Evolutionary conservation across 768 basidiomycete species (phyloP).

Genomic region (Mycena alexandri): DNA sequence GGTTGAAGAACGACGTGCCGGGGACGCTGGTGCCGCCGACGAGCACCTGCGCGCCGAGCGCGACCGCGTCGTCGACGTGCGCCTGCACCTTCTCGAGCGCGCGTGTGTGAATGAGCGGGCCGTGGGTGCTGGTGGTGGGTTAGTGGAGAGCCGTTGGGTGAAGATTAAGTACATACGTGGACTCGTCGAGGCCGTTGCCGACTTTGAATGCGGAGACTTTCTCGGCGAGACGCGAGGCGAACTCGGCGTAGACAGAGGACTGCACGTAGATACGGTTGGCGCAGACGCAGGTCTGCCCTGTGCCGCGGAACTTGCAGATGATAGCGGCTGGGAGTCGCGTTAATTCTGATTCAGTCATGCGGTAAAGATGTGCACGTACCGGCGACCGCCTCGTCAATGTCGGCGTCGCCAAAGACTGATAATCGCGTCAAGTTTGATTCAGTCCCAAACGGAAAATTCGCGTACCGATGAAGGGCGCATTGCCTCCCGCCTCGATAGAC

Average conservation of each 20-base stretch:
- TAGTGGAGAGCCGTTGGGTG: background rate
- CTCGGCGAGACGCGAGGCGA: slow-evolving; percentile 88
- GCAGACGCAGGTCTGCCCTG: slow-evolving; percentile 89
- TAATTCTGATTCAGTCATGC: too few species aligned
- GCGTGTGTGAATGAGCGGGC: slow-evolving; percentile 90
- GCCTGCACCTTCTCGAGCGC: slow-evolving; percentile 89
- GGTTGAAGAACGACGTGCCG: slow-evolving; percentile 78
- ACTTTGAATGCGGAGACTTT: slow-evolving; percentile 87
- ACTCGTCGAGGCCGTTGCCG: slow-evolving; percentile 87
- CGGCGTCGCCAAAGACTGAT: slow-evolving; percentile 91
- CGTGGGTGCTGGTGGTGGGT: slow-evolving; percentile 77
- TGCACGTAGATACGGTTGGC: slow-evolving; percentile 96
- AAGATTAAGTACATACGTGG: slow-evolving; percentile 64
- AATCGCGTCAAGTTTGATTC: too few species aligned
- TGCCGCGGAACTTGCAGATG: slow-evolving; percentile 81
- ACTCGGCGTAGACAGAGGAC: slow-evolving; percentile 91
- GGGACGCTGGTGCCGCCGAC: slow-evolving; percentile 85
- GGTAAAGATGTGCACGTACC: slow-evolving; percentile 39
- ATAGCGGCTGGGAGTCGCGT: slow-evolving; percentile 57
- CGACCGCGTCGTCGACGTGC: slow-evolving; percentile 91
- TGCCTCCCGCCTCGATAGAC: slow-evolving; percentile 93
- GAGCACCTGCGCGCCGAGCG: slow-evolving; percentile 88
- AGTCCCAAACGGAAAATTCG: too few species aligned
- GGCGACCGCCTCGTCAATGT: slow-evolving; percentile 91
- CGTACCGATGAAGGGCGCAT: slow-evolving; percentile 85